A percentile compares a stretch with the other conserved stretches of the same genome.
These are phyloP conservation scores for Alternaria arborescens DNA, from an alignment of 2,329 filamentous ascomycete species.

Conservation along the genomic window DNA sequence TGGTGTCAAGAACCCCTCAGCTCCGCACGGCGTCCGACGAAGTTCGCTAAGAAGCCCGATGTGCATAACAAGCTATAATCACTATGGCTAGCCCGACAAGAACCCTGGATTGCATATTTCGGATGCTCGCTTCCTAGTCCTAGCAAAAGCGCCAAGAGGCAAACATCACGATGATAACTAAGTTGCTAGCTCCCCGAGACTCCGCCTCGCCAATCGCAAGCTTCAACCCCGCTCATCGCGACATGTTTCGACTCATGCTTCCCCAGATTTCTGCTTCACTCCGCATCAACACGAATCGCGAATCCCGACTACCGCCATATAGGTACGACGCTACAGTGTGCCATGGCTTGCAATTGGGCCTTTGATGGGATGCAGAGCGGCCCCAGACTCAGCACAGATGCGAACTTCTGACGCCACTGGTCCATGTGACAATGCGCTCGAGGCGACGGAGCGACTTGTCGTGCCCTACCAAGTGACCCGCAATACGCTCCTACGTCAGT, in stretches of 20 bases:
- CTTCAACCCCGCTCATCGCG: not conserved
- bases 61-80: not conserved
- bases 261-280: conserved; percentile 2
- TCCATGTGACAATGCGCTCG: conserved; percentile 16
- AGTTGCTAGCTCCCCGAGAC: conserved; percentile 1
- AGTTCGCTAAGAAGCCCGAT: not conserved
- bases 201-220: conserved; percentile 15
- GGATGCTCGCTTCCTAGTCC: conserved; percentile 15
- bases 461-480: conserved; percentile 1
- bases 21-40: not conserved
- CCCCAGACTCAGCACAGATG: conserved; percentile 8
- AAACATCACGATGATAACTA: conserved; percentile 4
- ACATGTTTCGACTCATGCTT: conserved; percentile 9
- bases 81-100: conserved; percentile 1
- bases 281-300: conserved; percentile 17
- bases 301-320: not conserved
- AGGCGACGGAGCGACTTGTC: not conserved
- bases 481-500: not conserved
- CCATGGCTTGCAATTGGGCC: conserved; percentile 13
- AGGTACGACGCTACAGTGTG: conserved; percentile 8
- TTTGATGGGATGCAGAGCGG: not conserved
- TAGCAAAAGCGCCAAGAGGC: not conserved
- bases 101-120: not conserved
- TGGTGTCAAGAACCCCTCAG: not conserved
- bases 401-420: conserved; percentile 5